These are phyloP conservation scores for Penicillium nucicola DNA, from an alignment of 495 filamentous ascomycete species.

Conservation along the genomic window DNA sequence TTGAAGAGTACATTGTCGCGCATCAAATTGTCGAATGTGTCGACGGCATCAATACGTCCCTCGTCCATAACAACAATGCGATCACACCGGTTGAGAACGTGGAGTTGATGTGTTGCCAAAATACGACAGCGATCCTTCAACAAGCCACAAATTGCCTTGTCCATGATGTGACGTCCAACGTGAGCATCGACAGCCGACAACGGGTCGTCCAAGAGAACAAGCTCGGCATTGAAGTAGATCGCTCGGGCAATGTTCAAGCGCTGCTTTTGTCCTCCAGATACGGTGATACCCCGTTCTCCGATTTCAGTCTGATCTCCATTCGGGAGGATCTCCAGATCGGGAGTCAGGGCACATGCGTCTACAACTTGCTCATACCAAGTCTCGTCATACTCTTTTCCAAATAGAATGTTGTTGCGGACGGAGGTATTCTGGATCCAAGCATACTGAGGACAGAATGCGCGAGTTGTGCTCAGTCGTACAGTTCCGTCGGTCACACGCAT, in stretches of 20 bases:
- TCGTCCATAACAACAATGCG: conserved; percentile 88
- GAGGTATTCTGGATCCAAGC: conserved; percentile 96
- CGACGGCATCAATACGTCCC: conserved; percentile 76
- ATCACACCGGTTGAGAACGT: conserved; percentile 87
- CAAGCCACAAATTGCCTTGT: conserved; percentile 87
- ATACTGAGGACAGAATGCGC: conserved; percentile 92
- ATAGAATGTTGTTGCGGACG: conserved; percentile 84
- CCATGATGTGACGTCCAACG: conserved; percentile 92
- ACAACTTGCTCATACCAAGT: conserved; percentile 56
- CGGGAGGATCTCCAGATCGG: conserved; percentile 55
- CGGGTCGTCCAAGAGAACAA: conserved; percentile 82
- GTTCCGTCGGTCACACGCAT: conserved; percentile 80
- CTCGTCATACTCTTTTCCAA: conserved; percentile 64
- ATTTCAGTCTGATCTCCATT: conserved; percentile 56
- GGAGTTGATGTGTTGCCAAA: conserved; percentile 90
- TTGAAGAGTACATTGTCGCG: conserved; percentile 68
- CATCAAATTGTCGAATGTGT: conserved; percentile 87
- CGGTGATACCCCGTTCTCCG: conserved; percentile 60
- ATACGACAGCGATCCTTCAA: conserved; percentile 86
- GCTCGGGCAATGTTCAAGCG: conserved; percentile 76
- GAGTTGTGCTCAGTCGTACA: conserved; percentile 68
- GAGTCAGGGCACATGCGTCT: conserved; percentile 53
- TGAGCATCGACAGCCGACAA: conserved; percentile 82
- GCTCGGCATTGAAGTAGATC: conserved; percentile 79
- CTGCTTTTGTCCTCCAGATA: conserved; percentile 67